These are phyloP conservation scores for Epichloe brachyelytri DNA, from an alignment of 2,329 filamentous ascomycete genomes.

Conservation along the genomic window DNA sequence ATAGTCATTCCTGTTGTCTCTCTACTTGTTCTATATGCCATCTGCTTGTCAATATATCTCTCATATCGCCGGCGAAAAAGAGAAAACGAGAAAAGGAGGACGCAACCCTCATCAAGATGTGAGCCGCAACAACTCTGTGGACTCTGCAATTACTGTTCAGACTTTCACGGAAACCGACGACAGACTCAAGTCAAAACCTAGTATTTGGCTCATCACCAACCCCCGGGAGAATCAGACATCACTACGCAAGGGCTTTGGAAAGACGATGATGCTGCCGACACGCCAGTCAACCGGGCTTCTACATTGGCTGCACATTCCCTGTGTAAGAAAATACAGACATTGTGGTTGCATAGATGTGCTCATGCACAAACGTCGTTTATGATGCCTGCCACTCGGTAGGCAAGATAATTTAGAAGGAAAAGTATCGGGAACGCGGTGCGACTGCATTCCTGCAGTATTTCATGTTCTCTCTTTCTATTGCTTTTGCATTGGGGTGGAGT, in stretches of 20 bases:
- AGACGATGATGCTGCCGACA: background rate
- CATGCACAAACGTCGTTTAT: background rate
- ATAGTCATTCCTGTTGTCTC: conserved; percentile 18
- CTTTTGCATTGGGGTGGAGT: background rate
- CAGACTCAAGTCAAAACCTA: conserved; percentile 8
- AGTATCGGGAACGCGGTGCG: background rate
- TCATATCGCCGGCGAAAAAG: conserved; percentile 15
- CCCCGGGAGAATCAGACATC: background rate
- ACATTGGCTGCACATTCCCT: background rate
- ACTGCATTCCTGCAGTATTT: background rate
- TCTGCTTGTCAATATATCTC: conserved; percentile 16
- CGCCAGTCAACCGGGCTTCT: background rate
- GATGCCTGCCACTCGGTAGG: background rate
- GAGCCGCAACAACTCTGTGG: conserved; percentile 12
- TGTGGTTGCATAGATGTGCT: background rate
- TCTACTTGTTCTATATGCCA: conserved; percentile 17
- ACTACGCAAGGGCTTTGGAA: background rate
- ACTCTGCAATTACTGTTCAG: conserved; percentile 12
- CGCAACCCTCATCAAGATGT: conserved; percentile 7
- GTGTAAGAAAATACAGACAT: background rate
- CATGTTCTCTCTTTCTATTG: background rate
- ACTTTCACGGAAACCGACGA: conserved; percentile 10
- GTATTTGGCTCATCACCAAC: conserved; percentile 4
- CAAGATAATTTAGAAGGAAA: background rate
- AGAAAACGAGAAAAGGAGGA: conserved; percentile 9